Percentiles rank a stretch among this genome's conserved stretches.
These are phyloP conservation scores for Phytophthora cactorum DNA, from an alignment of 352 stramenopile genomes.

Conservation along the genomic window DNA sequence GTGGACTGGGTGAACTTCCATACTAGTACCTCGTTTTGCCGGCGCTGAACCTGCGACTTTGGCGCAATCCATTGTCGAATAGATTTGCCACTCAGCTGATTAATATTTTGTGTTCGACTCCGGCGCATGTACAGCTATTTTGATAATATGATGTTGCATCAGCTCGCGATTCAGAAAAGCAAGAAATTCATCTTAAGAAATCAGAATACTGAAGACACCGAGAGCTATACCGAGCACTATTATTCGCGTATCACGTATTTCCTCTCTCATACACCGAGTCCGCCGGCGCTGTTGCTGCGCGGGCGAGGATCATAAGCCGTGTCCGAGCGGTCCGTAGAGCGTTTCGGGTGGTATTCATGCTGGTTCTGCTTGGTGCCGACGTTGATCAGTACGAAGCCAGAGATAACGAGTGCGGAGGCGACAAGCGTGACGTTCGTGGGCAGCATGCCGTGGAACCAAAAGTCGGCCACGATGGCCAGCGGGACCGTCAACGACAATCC, in stretches of 20 bases:
- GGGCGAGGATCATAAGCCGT: conserved; percentile 9
- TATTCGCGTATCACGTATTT: background rate
- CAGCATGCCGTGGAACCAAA: conserved; percentile 58
- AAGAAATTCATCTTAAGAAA: background rate
- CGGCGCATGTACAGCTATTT: no score
- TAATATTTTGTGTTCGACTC: no score
- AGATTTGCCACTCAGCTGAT: no score
- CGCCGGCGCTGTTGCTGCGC: conserved; percentile 19
- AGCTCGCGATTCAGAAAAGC: background rate
- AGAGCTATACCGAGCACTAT: background rate
- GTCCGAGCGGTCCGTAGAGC: conserved; percentile 38
- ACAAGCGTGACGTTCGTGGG: conserved; percentile 64
- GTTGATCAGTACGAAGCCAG: conserved; percentile 77
- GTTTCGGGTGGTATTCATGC: conserved; percentile 59
- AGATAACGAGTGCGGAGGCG: conserved; percentile 69
- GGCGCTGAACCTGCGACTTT: no score
- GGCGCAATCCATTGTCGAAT: no score
- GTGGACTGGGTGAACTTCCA: no score
- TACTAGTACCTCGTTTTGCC: no score
- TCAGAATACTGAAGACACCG: conserved; percentile 1
- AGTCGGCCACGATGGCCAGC: conserved; percentile 93
- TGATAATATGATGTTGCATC: no score
- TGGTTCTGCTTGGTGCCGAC: conserved; percentile 68
- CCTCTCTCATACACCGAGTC: conserved; percentile 15
- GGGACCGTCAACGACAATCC: conserved; percentile 96